Conservation (phyloP, 148 eudicot genomes). For the Nepenthes gracilis region DNA sequence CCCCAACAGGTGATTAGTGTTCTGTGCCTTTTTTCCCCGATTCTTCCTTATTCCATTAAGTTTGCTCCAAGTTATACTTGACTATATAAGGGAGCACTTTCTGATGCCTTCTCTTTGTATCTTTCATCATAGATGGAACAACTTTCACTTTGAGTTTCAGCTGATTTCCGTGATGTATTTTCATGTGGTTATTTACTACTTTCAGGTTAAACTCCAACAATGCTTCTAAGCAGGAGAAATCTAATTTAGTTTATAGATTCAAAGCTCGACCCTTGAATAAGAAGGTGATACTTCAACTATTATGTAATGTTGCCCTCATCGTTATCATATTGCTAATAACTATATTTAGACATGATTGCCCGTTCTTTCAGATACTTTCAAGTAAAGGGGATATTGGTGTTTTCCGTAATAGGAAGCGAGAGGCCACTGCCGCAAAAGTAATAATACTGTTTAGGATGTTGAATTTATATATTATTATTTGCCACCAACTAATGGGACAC, state of each 20-base stretch:
- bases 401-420: constrained; percentile 10
- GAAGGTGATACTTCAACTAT: constrained; percentile 18
- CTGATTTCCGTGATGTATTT: neutral
- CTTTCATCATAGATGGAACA: neutral
- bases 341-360: neutral
- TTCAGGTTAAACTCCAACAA: constrained; percentile 26
- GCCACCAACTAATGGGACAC: neutral
- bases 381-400: constrained; percentile 17
- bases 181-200: constrained; percentile 1
- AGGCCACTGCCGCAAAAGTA: constrained; percentile 13
- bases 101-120: too few relatives aligned
- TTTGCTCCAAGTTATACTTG: too few relatives aligned
- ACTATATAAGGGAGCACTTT: too few relatives aligned
- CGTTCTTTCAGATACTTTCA: constrained; percentile 12
- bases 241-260: constrained; percentile 11
- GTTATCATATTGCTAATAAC: neutral
- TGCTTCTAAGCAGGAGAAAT: constrained; percentile 9
- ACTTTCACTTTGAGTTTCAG: neutral
- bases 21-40: too few relatives aligned
- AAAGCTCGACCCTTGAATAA: constrained; percentile 20
- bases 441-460: constrained; percentile 1
- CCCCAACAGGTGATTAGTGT: too few relatives aligned
- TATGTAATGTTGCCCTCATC: neutral
- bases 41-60: too few relatives aligned
- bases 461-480: neutral